Conservation (phyloP, 768 basidiomycete genomes). For the Amanita phalloides region DNA sequence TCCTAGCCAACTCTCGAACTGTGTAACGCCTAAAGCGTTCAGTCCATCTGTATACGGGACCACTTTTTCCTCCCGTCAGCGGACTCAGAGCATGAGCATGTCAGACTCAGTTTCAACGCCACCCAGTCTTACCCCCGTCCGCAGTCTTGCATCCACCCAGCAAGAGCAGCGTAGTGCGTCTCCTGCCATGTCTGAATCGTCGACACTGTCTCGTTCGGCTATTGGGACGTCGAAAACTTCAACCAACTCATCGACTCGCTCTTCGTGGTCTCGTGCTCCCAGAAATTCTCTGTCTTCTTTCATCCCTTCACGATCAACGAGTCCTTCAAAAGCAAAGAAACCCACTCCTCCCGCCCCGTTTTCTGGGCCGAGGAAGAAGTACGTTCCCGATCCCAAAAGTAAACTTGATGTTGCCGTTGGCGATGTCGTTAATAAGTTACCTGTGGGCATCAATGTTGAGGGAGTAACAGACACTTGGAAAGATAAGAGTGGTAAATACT, state of each 20-base stretch:
- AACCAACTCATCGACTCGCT: constrained; percentile 25
- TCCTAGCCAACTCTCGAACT: constrained; percentile 46
- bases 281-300: constrained; percentile 44
- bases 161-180: constrained; percentile 35
- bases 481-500: constrained; percentile 90
- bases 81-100: constrained; percentile 65
- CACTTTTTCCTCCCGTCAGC: constrained; percentile 78
- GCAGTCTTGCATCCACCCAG: constrained; percentile 29
- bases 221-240: constrained; percentile 28
- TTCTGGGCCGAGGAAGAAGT: constrained; percentile 43
- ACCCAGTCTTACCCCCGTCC: constrained; percentile 22
- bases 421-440: constrained; percentile 81
- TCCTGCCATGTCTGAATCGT: constrained; percentile 53
- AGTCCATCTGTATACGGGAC: constrained; percentile 40
- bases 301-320: constrained; percentile 25
- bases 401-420: constrained; percentile 91
- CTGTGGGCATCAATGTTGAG: constrained; percentile 75
- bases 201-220: constrained; percentile 36
- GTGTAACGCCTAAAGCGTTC: constrained; percentile 66
- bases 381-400: constrained; percentile 82
- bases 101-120: constrained; percentile 27
- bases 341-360: constrained; percentile 12
- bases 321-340: constrained; percentile 32
- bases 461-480: constrained; percentile 80
- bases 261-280: constrained; percentile 62